Conservation (phyloP, 2,329 filamentous ascomycete species). For the Colletotrichum somersetense region DNA sequence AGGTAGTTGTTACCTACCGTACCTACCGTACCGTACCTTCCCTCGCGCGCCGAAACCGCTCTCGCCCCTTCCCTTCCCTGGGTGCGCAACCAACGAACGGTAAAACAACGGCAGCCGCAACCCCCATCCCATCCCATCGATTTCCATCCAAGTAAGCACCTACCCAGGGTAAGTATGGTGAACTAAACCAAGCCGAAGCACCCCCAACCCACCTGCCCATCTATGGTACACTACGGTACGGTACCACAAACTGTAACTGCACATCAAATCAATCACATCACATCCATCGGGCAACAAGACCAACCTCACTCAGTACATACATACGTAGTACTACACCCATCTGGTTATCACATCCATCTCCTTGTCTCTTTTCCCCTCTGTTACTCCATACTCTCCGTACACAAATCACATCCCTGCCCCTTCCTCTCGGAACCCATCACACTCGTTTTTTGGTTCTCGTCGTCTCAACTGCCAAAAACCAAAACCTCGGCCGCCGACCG, state of each 20-base stretch:
- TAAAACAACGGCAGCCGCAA: conserved; percentile 21
- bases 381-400: too few species aligned
- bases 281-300: conserved; percentile 7
- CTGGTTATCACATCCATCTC: background rate
- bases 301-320: background rate
- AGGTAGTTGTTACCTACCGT: too few species aligned
- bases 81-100: conserved; percentile 24
- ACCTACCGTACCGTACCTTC: background rate
- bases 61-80: background rate
- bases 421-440: conserved; percentile 5
- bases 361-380: background rate
- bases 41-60: background rate
- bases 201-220: too few species aligned
- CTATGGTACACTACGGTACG: background rate
- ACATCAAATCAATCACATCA: background rate
- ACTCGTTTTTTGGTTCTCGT: conserved; percentile 19
- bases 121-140: background rate
- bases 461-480: conserved; percentile 15
- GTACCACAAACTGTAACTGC: conserved; percentile 14
- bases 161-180: too few species aligned
- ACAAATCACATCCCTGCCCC: background rate
- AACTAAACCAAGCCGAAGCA: background rate
- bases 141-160: too few species aligned
- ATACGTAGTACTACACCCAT: too few species aligned
- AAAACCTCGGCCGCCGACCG: too few species aligned